Conservation (phyloP, 345 rosid genomes). For the Moricandia arvensis region DNA sequence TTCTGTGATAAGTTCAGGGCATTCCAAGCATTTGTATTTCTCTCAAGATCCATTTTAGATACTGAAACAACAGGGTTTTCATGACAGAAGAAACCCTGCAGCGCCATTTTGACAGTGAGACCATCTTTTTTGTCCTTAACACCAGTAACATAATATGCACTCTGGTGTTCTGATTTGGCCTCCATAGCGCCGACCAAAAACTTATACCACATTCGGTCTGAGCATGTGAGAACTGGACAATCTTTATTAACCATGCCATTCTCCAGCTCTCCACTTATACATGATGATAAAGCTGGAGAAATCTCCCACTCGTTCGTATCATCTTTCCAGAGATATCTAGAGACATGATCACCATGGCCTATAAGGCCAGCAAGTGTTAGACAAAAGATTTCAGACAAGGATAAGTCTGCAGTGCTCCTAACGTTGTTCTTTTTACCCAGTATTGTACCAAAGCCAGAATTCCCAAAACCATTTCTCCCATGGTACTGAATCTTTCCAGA, state of each 20-base stretch:
- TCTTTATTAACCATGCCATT: constrained; percentile 36
- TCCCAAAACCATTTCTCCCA: constrained; percentile 38
- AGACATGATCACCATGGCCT: constrained; percentile 70
- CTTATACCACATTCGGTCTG: constrained; percentile 56
- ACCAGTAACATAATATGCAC: constrained; percentile 34
- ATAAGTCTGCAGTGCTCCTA: constrained; percentile 51
- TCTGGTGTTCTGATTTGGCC: constrained; percentile 34
- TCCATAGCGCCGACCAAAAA: constrained; percentile 45
- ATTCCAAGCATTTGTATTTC: constrained; percentile 51
- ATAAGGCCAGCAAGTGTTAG: constrained; percentile 75
- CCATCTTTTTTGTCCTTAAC: constrained; percentile 23
- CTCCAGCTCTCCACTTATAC: constrained; percentile 30
- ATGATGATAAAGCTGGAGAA: constrained; percentile 36
- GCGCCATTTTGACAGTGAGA: constrained; percentile 31
- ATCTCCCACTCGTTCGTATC: constrained; percentile 41
- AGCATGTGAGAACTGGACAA: constrained; percentile 39
- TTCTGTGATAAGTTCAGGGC: constrained; percentile 57
- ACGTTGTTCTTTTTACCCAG: not conserved
- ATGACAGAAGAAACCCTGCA: constrained; percentile 55
- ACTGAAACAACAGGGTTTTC: constrained; percentile 75
- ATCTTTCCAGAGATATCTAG: constrained; percentile 51
- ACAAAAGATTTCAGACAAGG: constrained; percentile 74
- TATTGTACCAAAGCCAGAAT: constrained; percentile 8
- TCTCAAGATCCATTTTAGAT: constrained; percentile 52
- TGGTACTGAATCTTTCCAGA: constrained; percentile 37